Conservation (phyloP, 305 asterid species). For the Solanum chacoense region DNA sequence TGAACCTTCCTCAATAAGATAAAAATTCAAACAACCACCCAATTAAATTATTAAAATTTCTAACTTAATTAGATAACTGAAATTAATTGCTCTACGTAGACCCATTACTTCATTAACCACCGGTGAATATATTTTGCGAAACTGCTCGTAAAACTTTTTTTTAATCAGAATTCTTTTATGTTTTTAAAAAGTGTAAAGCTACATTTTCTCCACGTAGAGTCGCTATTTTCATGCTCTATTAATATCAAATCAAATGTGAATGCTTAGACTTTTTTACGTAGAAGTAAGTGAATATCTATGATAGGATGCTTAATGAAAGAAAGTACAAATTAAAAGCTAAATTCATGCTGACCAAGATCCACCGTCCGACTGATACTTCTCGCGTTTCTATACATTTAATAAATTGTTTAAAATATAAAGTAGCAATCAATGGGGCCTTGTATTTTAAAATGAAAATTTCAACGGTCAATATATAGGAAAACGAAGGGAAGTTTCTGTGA, state of each 20-base stretch:
- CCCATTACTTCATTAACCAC: too few species aligned
- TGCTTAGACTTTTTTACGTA: not conserved
- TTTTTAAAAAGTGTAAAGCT: not conserved
- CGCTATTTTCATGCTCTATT: not conserved
- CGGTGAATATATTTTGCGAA: not conserved
- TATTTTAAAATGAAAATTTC: not conserved
- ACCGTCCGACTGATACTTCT: not conserved
- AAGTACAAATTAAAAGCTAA: not conserved
- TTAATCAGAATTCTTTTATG: not conserved
- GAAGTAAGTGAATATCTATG: not conserved
- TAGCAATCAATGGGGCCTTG: not conserved
- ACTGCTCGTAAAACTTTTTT: not conserved
- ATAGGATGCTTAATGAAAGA: not conserved
- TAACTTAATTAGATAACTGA: not conserved
- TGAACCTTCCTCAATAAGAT: not conserved
- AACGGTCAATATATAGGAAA: not conserved
- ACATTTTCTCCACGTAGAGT: not conserved
- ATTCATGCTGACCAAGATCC: not conserved
- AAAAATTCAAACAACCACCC: not conserved
- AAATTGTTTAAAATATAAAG: not conserved
- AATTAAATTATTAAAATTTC: too few species aligned
- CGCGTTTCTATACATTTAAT: not conserved
- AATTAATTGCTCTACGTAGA: not conserved
- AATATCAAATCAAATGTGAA: not conserved
- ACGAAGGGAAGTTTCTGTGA: not conserved